A percentile compares a stretch with the other conserved stretches of the same genome.
These are phyloP conservation scores for Chrysanthemum lavandulifolium DNA, from an alignment of 129 eudicot species.

Conservation along the genomic window DNA sequence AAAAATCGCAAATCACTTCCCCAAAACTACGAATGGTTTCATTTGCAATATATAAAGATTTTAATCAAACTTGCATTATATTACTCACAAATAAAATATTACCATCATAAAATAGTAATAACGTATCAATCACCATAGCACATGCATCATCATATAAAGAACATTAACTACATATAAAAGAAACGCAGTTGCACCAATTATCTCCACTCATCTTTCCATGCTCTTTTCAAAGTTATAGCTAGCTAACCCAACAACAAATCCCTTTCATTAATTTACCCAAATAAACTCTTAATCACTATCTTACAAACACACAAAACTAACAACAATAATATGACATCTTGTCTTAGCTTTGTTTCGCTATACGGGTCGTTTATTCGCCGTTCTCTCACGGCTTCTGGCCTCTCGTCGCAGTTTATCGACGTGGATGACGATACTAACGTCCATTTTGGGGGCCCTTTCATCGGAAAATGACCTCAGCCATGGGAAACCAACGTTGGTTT, in stretches of 20 bases:
- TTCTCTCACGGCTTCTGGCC: constrained; percentile 47
- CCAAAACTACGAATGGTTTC: no score
- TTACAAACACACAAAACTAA: no score
- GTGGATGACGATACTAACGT: constrained; percentile 55
- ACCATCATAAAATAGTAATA: neutral
- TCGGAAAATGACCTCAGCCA: neutral
- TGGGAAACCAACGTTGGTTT: constrained; percentile 42
- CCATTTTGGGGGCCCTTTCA: constrained; percentile 59
- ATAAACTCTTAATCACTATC: neutral
- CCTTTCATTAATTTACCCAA: neutral
- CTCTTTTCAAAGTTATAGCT: constrained; percentile 2
- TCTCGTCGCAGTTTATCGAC: constrained; percentile 41
- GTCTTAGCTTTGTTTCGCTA: constrained; percentile 56
- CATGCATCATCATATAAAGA: neutral
- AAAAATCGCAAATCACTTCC: no score
- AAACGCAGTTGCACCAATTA: constrained; percentile 1
- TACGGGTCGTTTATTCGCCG: constrained; percentile 58
- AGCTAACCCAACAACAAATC: constrained; percentile 21
- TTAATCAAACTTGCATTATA: no score
- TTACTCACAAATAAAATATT: no score
- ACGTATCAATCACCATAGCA: neutral
- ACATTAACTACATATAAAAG: neutral
- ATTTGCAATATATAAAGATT: no score
- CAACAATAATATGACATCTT: constrained; percentile 36
- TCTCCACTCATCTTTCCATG: constrained; percentile 6